Evolutionary conservation across 805 yeast genomes (phyloP).

Genomic region (Pichia ethanolica): DNA sequence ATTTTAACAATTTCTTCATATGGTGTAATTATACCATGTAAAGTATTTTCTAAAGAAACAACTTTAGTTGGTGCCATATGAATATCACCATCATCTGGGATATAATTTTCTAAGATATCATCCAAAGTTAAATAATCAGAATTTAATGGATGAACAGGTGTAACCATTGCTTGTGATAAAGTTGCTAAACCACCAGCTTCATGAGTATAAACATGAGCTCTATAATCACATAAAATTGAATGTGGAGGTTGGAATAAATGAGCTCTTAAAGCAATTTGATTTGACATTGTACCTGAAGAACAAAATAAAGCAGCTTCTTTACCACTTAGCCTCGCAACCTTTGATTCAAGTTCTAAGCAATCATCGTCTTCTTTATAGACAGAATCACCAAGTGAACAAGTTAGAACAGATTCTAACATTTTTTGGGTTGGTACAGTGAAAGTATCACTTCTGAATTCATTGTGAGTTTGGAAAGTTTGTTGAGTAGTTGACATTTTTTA

Average conservation of each 20-base stretch:
- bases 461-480: conserved; percentile 20
- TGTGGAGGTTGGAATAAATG: conserved; percentile 77
- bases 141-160: conserved; percentile 71
- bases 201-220: conserved; percentile 74
- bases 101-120: conserved; percentile 54
- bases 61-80: conserved; percentile 86
- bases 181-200: conserved; percentile 93
- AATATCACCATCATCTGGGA: conserved; percentile 73
- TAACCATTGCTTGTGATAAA: conserved; percentile 86
- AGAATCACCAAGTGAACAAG: conserved; percentile 70
- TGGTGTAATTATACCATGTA: conserved; percentile 79
- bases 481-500: background rate
- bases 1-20: conserved; percentile 68
- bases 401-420: conserved; percentile 57
- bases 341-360: conserved; percentile 55
- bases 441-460: conserved; percentile 71
- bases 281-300: conserved; percentile 85
- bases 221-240: conserved; percentile 72
- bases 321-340: conserved; percentile 63
- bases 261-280: conserved; percentile 76
- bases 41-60: conserved; percentile 79
- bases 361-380: conserved; percentile 82
- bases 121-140: conserved; percentile 72
- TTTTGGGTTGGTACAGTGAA: conserved; percentile 78
- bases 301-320: conserved; percentile 78